Conservation (phyloP, 352 stramenopile genomes). For the Globisporangium orthogonon region DNA sequence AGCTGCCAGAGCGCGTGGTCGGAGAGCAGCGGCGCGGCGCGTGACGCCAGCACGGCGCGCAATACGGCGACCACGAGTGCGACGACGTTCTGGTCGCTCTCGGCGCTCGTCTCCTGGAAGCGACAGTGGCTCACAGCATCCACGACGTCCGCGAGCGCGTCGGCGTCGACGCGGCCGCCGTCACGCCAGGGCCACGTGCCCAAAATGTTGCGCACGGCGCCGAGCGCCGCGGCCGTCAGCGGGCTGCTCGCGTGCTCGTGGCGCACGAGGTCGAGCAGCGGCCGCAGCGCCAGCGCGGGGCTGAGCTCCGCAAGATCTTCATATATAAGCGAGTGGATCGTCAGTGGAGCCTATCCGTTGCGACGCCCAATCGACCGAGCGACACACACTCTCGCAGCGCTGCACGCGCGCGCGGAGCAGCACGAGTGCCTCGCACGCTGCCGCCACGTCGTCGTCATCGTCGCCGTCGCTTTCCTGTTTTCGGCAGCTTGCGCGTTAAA, state of each 20-base stretch:
- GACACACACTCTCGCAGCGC: constrained; percentile 45
- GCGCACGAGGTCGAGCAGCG: constrained; percentile 94
- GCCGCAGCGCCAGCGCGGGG: constrained; percentile 65
- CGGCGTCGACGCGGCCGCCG: constrained; percentile 20
- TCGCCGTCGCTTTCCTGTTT: background rate
- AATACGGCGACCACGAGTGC: constrained; percentile 94
- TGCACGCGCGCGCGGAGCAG: constrained; percentile 53
- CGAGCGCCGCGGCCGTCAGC: constrained; percentile 91
- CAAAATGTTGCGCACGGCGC: constrained; percentile 94
- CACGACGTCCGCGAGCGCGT: constrained; percentile 82
- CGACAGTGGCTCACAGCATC: constrained; percentile 90
- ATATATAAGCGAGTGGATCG: background rate
- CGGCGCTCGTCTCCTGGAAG: constrained; percentile 91
- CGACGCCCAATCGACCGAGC: background rate
- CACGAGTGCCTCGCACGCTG: constrained; percentile 48
- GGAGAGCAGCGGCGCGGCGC: constrained; percentile 72
- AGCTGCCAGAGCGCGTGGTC: constrained; percentile 93
- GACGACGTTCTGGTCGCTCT: constrained; percentile 89
- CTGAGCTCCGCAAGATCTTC: constrained; percentile 56
- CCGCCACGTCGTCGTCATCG: background rate
- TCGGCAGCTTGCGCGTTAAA: background rate
- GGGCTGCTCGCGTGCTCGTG: constrained; percentile 89
- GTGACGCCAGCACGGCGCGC: constrained; percentile 89
- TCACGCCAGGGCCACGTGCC: constrained; percentile 75
- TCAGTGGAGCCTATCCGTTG: no score